Base-by-base conservation (phyloP, 2,329 filamentous ascomycete species). In the Decorospora gaudefroyi region DNA sequence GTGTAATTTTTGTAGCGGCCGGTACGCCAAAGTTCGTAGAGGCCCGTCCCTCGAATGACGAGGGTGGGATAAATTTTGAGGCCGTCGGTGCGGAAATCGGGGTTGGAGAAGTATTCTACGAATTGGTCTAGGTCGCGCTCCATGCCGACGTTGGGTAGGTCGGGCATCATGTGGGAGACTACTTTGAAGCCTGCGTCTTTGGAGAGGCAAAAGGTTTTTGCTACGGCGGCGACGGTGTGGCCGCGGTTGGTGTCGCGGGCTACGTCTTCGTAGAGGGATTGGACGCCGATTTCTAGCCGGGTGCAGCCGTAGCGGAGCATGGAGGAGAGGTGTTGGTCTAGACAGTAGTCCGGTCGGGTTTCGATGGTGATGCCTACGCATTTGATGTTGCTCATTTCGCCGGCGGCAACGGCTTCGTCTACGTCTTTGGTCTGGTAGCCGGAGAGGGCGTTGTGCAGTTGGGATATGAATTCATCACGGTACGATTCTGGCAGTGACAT, bases 131-230 rank as follows among this genome's bases (percentile, higher is more conserved):
- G 78, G 67, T 99, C 93, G 61, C 93, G 86, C 73, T 99, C 95
- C 88, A 97, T 96, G 43, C 93, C 93, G 2, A 99, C 93, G 62
- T 99, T 99, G 3, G 93, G 93, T 33, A 99, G 74, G 68, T 99
- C 93, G 1, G 93, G 93, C 93, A 99, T 99, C 93, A 99, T 99
- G 74, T 99, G 93, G 57, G 89, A 95, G 51, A 99, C 93, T 1
- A 99, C 93, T 72, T 99, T 99, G 80, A 96, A 99, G 1, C 93
- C 93, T 4, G 95, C 90, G 70, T 99, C 95, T 72, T 99, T 99
- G 53, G 93, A 85, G n/a, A 96, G 78, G 57, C 88, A 95, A 69
- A 99, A 99, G 0, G 93, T 99, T 72, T 99, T 91, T 19, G 90
- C 92, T 0, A 99, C 93, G 1, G 95, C 83, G 5, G 90, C 90